Evolutionary conservation across 176 grass and related monocot genomes (phyloP).

Genomic region (Eragrostis nindensis): DNA sequence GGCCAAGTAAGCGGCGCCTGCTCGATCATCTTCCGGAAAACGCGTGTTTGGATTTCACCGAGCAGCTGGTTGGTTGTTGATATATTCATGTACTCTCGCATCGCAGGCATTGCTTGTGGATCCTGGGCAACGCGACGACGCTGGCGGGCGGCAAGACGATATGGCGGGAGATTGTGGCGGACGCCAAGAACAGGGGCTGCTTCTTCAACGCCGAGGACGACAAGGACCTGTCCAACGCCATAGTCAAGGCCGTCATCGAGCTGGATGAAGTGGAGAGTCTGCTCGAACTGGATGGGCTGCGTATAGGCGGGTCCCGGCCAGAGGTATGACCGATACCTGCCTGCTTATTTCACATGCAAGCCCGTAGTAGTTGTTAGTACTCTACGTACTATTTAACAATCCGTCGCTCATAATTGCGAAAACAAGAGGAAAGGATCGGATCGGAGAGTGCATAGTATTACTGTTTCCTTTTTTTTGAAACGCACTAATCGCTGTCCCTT

Average conservation of each 20-base stretch:
- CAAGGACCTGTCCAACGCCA: constrained; percentile 31
- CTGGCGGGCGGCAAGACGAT: constrained; percentile 50
- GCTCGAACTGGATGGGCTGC: constrained; percentile 22
- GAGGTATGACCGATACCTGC: neutral
- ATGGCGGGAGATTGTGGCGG: constrained; percentile 50
- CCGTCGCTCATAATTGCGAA: no score
- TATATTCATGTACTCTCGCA: neutral
- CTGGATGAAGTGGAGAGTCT: constrained; percentile 27
- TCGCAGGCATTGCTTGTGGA: constrained; percentile 71
- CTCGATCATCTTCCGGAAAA: neutral
- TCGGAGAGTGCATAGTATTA: no score
- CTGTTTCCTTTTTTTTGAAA: neutral
- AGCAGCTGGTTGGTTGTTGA: neutral
- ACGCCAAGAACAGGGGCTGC: constrained; percentile 57
- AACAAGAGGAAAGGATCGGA: no score
- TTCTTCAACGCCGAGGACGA: constrained; percentile 54
- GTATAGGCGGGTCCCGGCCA: constrained; percentile 17
- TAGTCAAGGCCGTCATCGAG: constrained; percentile 42
- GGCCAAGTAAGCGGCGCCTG: constrained; percentile 49
- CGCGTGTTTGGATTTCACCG: neutral
- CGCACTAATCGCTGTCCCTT: neutral
- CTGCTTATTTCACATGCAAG: no score
- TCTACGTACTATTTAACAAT: no score
- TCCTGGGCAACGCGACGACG: constrained; percentile 56
- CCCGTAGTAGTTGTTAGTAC: no score